These are phyloP conservation scores for Leersia perrieri DNA, from an alignment of 176 grass and related monocot genomes.

Conservation along the genomic window DNA sequence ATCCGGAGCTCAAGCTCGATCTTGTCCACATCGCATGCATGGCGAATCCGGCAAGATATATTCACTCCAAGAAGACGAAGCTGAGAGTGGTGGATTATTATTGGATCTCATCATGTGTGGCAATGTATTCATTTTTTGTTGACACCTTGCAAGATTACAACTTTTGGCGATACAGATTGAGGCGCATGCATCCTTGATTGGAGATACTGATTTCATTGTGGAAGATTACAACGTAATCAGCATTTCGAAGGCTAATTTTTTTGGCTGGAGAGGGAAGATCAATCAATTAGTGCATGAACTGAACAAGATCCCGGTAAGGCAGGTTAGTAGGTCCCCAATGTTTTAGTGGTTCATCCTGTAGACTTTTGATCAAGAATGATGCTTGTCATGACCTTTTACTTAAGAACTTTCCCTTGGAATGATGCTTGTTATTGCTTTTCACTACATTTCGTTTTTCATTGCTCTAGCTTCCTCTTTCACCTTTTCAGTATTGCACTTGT, in stretches of 20 bases:
- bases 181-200: constrained; percentile 5
- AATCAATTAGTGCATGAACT: not conserved
- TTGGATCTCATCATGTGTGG: not conserved
- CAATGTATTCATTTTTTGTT: constrained; percentile 1
- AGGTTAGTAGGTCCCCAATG: constrained; percentile 9
- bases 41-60: not conserved
- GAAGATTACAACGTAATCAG: not conserved
- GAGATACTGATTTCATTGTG: not conserved
- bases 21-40: not conserved
- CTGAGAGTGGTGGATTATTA: not conserved
- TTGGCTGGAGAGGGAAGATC: not conserved
- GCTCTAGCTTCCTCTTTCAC: not conserved
- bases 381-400: not conserved
- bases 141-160: not conserved
- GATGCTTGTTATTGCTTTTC: constrained; percentile 10
- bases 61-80: constrained; percentile 1
- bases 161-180: not conserved
- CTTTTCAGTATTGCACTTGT: not conserved
- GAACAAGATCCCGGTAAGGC: constrained; percentile 3
- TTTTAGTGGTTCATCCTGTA: constrained; percentile 34
- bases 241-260: not conserved
- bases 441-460: not conserved
- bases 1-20: not conserved
- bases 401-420: not conserved
- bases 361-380: constrained; percentile 37